These are phyloP conservation scores for Bimuria novae-zelandiae DNA, from an alignment of 2,329 filamentous ascomycete species.

Conservation along the genomic window DNA sequence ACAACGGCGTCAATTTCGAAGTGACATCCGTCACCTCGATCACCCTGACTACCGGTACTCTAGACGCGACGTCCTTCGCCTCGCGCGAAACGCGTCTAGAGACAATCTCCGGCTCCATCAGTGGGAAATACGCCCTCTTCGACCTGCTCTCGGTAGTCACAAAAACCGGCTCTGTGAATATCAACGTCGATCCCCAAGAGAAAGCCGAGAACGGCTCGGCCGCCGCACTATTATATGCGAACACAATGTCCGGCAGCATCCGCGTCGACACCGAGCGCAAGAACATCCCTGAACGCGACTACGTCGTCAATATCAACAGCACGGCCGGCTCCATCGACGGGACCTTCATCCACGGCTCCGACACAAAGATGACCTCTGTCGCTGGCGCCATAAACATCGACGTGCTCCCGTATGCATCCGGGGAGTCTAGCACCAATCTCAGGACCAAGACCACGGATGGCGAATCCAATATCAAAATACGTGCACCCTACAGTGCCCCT, in stretches of 20 bases:
- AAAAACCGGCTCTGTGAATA: constrained; percentile 47
- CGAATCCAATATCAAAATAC: constrained; percentile 39
- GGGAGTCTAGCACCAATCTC: constrained; percentile 34
- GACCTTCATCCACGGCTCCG: constrained; percentile 47
- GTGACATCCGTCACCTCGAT: constrained; percentile 41
- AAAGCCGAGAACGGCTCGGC: constrained; percentile 29
- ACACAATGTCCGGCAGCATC: constrained; percentile 45
- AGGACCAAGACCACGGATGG: constrained; percentile 43
- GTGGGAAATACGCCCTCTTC: constrained; percentile 47
- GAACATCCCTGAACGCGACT: constrained; percentile 48
- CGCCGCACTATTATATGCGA: constrained; percentile 45
- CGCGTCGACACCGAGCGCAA: constrained; percentile 41
- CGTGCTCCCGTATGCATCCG: constrained; percentile 43
- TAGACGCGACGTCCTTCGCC: constrained; percentile 39
- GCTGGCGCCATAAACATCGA: constrained; percentile 47
- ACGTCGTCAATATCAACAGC: constrained; percentile 45
- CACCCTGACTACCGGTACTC: constrained; percentile 40
- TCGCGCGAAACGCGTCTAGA: constrained; percentile 48
- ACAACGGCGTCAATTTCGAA: constrained; percentile 35
- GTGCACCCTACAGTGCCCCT: constrained; percentile 35
- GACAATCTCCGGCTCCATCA: constrained; percentile 48
- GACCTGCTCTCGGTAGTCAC: constrained; percentile 49
- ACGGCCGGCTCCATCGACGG: constrained; percentile 46
- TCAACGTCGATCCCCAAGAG: constrained; percentile 46
- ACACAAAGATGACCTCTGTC: constrained; percentile 41